Percentiles rank a stretch among this genome's conserved stretches.
Conservation (phyloP, 73 alveolate species). For the Paramecium biaurelia region DNA sequence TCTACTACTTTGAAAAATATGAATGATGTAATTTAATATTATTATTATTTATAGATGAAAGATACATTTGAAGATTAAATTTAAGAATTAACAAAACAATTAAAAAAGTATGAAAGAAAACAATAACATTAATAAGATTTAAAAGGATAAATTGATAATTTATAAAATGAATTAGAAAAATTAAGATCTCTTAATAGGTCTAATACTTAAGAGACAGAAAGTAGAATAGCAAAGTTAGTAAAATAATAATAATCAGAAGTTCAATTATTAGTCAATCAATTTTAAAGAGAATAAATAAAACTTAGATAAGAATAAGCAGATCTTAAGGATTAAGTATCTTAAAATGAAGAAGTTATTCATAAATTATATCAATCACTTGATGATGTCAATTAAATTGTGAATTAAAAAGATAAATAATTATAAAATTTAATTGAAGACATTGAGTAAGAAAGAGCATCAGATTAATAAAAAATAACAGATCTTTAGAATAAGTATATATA, state of each 20-base stretch:
- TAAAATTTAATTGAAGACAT: constrained; percentile 25
- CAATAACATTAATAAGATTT: not conserved
- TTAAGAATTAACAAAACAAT: not conserved
- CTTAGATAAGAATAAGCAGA: not conserved
- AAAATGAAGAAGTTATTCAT: constrained; percentile 31
- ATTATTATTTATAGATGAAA: not conserved
- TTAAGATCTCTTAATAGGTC: not conserved
- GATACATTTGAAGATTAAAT: constrained; percentile 42
- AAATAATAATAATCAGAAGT: constrained; percentile 22
- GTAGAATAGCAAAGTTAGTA: constrained; percentile 13
- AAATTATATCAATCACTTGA: constrained; percentile 41
- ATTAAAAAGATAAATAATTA: constrained; percentile 47
- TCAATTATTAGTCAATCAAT: not conserved
- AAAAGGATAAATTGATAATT: not conserved
- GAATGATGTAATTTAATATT: not conserved
- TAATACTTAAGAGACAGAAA: not conserved
- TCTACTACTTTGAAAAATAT: constrained; percentile 24
- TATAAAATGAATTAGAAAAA: constrained; percentile 19
- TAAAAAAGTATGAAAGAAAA: constrained; percentile 32
- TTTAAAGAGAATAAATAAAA: constrained; percentile 26
- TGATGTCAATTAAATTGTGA: constrained; percentile 38
- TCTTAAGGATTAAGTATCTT: not conserved
- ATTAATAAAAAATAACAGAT: not conserved
- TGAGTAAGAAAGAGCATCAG: constrained; percentile 18
- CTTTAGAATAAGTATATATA: constrained; percentile 1